phyloP scores from a whole-genome alignment of 768 basidiomycete genomes.

The Amanita phalloides region DNA sequence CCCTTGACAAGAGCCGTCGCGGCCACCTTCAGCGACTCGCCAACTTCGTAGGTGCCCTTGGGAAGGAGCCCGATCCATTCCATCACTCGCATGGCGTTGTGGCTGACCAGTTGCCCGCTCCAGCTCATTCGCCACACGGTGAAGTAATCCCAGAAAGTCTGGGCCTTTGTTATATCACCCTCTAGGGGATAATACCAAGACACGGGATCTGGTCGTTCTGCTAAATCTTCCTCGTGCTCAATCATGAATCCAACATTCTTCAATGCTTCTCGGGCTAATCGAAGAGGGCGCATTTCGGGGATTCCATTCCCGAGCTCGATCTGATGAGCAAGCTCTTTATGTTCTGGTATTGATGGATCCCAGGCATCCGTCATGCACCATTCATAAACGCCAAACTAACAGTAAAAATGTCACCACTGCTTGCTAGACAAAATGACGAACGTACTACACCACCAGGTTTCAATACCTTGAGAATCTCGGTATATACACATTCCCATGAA shows the following conservation, averaged over 20 bases:
- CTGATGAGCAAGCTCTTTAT: constrained; percentile 85
- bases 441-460: constrained; percentile 93
- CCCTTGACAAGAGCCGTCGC: constrained; percentile 69
- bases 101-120: constrained; percentile 77
- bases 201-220: constrained; percentile 64
- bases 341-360: constrained; percentile 76
- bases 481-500: constrained; percentile 90
- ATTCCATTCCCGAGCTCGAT: constrained; percentile 96
- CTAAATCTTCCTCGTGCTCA: constrained; percentile 89
- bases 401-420: constrained; percentile 1
- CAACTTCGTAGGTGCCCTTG: constrained; percentile 87
- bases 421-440: constrained; percentile 9
- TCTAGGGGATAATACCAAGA: constrained; percentile 98
- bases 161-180: constrained; percentile 86
- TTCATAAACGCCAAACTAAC: constrained; percentile 93
- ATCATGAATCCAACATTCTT: constrained; percentile 78
- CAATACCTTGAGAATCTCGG: constrained; percentile 84
- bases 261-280: constrained; percentile 64
- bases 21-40: constrained; percentile 82
- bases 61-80: constrained; percentile 77
- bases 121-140: constrained; percentile 87
- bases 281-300: constrained; percentile 86
- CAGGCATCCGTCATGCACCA: constrained; percentile 98
- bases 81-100: constrained; percentile 64
- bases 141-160: constrained; percentile 87